Base-by-base conservation (phyloP, 805 yeast genomes). In the Sporopachydermia lactativora region DNA sequence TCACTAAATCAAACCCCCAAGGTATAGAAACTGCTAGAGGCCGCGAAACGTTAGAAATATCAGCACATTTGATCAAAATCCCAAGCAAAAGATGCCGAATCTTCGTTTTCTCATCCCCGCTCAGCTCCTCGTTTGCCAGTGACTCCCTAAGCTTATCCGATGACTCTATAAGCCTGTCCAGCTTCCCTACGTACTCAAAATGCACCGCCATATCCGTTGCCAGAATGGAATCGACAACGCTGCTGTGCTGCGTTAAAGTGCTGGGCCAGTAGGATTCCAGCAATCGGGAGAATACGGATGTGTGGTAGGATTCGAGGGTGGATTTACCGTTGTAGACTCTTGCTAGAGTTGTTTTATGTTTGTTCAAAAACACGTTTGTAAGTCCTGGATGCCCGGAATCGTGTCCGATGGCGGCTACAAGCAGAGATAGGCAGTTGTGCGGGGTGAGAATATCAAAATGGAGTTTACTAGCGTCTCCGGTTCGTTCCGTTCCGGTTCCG, bases 301-400 rank as follows among this genome's bases (percentile, higher is more conserved):
- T 67, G 58, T 92, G 98, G 61, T 74, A 86, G 53, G 76, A 75
- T 59, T 92, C 98, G 49, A 92, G 66, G 2, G 82, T 80, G 4
- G 89, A 78, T 41, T 72, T 61, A 47, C 76, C 76, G 39, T 75
- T 65, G 60, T 73, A 88, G 13, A 73, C 51, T 41, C 59, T 55
- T 2, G 89, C 73, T 17, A 85, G 66, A 6, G 85, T 84, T 0
- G 92, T 70, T 5, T 67, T 55, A 49, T 73, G 55, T 43, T 71
- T 64, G 17, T 65, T 61, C 55, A 89, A 61, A 47, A 85, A 75
- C 31, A 74, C 72, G 57, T 85, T 84, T 11, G 94, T 85, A n/a
- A 86, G 75, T 2, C 97, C 98, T 1, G 97, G 97, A 58, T 92
- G 98, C 16, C 96, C 95, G 19, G 83, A 75, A 58, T 92, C 98